These are phyloP conservation scores for Acrasis kona DNA, from an alignment of 78 protist species.

Conservation along the genomic window DNA sequence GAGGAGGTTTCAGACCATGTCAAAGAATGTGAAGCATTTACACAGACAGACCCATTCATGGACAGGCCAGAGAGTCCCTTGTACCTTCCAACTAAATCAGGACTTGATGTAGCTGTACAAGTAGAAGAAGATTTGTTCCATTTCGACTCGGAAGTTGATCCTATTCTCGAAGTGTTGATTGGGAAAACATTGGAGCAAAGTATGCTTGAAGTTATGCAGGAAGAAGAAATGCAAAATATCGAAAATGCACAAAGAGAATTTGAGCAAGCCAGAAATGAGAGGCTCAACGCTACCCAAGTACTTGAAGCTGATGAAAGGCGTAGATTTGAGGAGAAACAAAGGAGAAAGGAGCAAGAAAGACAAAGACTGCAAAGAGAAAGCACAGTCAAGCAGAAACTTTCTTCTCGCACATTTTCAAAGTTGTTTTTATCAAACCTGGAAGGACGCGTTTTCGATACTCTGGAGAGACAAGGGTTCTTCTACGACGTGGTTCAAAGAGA, in stretches of 20 bases:
- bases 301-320: slow-evolving; percentile 69
- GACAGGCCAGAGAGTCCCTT: slow-evolving; percentile 63
- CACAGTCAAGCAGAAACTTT: slow-evolving; percentile 25
- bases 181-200: slow-evolving; percentile 77
- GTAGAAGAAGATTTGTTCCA: slow-evolving; percentile 68
- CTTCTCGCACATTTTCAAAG: slow-evolving; percentile 30
- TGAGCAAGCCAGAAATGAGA: slow-evolving; percentile 42
- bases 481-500: slow-evolving; percentile 44
- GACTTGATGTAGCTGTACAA: slow-evolving; percentile 57
- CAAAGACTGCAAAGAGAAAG: not conserved
- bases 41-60: slow-evolving; percentile 66
- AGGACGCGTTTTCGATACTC: slow-evolving; percentile 22
- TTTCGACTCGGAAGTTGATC: slow-evolving; percentile 79
- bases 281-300: slow-evolving; percentile 57
- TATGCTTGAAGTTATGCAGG: slow-evolving; percentile 70
- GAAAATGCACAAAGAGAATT: slow-evolving; percentile 40
- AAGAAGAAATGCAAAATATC: slow-evolving; percentile 67
- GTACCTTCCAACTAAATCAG: slow-evolving; percentile 56
- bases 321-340: slow-evolving; percentile 54
- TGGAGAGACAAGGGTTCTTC: slow-evolving; percentile 41
- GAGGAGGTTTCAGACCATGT: slow-evolving; percentile 34
- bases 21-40: slow-evolving; percentile 21
- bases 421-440: slow-evolving; percentile 23
- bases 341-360: no score
- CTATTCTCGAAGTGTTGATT: slow-evolving; percentile 73